Evolutionary conservation across 768 basidiomycete genomes (phyloP).

Genomic region (Suillus hirtellus): DNA sequence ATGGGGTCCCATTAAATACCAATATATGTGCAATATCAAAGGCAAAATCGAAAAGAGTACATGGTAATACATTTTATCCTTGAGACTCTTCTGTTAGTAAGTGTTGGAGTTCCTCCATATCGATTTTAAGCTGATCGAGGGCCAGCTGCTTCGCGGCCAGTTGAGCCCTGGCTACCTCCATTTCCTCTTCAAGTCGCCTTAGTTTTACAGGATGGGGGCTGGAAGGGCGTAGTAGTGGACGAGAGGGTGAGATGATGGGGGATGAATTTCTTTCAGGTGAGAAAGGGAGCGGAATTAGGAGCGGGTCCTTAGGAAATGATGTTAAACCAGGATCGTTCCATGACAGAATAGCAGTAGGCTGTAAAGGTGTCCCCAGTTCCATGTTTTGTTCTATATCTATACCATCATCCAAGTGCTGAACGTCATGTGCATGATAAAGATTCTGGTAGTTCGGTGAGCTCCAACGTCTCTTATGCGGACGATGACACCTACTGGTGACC

Average conservation of each 20-base stretch:
- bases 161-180: slow-evolving; percentile 23
- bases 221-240: slow-evolving; percentile 12
- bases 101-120: slow-evolving; percentile 24
- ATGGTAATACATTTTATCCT: neutral
- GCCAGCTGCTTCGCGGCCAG: slow-evolving; percentile 25
- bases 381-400: slow-evolving; percentile 45
- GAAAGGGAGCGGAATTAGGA: slow-evolving; percentile 20
- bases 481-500: slow-evolving; percentile 6
- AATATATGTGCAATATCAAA: neutral
- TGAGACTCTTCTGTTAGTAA: neutral
- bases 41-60: neutral
- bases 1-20: neutral
- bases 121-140: slow-evolving; percentile 21
- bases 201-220: slow-evolving; percentile 18
- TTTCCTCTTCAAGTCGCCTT: slow-evolving; percentile 21
- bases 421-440: slow-evolving; percentile 10
- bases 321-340: neutral
- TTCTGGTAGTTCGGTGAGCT: slow-evolving; percentile 11
- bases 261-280: slow-evolving; percentile 24
- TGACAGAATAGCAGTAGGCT: slow-evolving; percentile 33
- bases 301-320: slow-evolving; percentile 8
- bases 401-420: slow-evolving; percentile 32
- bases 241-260: slow-evolving; percentile 11
- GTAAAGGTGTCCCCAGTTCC: slow-evolving; percentile 54
- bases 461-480: neutral